Conservation (phyloP, 805 yeast species). For the Ogataea nakhonphanomensis region DNA sequence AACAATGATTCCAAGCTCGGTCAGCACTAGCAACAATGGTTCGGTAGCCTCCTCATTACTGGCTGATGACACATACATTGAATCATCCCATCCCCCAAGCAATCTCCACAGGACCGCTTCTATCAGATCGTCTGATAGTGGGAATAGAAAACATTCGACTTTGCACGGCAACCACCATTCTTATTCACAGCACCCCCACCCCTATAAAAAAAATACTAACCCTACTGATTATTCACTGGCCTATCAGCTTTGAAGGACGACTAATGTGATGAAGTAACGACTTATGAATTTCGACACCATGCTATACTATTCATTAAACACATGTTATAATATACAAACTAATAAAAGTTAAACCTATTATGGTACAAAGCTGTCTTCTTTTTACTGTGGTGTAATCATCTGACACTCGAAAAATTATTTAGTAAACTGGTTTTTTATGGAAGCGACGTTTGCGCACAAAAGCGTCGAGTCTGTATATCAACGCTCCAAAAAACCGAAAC, state of each 20-base stretch:
- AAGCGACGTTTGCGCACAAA: constrained; percentile 21
- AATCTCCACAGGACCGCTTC: constrained; percentile 19
- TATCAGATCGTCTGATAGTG: constrained; percentile 12
- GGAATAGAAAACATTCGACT: constrained; percentile 9
- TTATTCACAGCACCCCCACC: constrained; percentile 25
- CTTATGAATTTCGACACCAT: constrained; percentile 1
- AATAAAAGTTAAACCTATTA: too few relatives aligned
- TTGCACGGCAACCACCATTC: constrained; percentile 16
- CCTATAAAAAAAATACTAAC: constrained; percentile 18
- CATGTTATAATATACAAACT: neutral
- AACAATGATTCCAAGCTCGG: constrained; percentile 6
- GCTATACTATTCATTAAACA: neutral
- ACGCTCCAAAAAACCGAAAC: constrained; percentile 72
- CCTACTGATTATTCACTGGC: constrained; percentile 8
- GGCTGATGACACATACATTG: constrained; percentile 18
- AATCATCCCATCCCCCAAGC: constrained; percentile 17
- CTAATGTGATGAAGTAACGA: constrained; percentile 5
- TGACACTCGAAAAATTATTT: neutral
- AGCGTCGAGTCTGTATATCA: constrained; percentile 40
- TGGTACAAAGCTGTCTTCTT: neutral
- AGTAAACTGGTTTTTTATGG: constrained; percentile 13
- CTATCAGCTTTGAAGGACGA: constrained; percentile 13
- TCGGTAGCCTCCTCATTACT: constrained; percentile 9
- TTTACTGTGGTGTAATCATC: neutral
- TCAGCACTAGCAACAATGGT: constrained; percentile 5